Evolutionary conservation across 441 rosid species (phyloP), one percentile per base, ranked within the genome.

Genomic region (Oxalis stricta): DNA sequence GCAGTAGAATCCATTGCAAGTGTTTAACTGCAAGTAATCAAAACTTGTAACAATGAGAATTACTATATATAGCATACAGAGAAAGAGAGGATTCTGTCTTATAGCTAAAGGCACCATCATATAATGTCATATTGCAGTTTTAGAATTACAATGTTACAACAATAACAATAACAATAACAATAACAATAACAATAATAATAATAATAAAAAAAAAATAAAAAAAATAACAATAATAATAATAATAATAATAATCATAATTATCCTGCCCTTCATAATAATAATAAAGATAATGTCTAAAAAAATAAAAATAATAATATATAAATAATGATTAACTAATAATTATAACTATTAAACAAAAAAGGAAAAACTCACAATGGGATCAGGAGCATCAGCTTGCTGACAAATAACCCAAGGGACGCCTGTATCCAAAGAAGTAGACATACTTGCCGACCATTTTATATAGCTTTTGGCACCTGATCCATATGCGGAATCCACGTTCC

Each of bases 401-500:
- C 91, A 80, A 84, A 77, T 77, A 47, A 77, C 80, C 91, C 91
- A 80, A 10, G 91, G 91, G 18, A 80, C 91, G 1, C 82, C 85
- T 16, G 85, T 80, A 49, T 72, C 69, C 48, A 74, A 49, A 44
- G 85, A 74, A 46, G 68, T 46, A 58, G 91, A 84, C 85, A 80
- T 80, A 26, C 60, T 46, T 29, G 91, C 91, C 44, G 85, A 68
- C 91, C 85, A 80, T 0, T 72, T 71, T 35, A 80, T 55, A 41
- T 80, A 77, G 19, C 66, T 46, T 53, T 74, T 74, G 15, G 49
- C 89, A 18, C 71, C 80, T 5, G 78, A 18, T 16, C 89, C 89
- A 54, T 66, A 80, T 5, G 58, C 23, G 1, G 62, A 41, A 33
- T 54, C 75, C 45, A 80, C 29, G 53, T 75, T 75, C 2, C 85